Conservation (phyloP, 306 rosid genomes). For the Acacia confusa region DNA sequence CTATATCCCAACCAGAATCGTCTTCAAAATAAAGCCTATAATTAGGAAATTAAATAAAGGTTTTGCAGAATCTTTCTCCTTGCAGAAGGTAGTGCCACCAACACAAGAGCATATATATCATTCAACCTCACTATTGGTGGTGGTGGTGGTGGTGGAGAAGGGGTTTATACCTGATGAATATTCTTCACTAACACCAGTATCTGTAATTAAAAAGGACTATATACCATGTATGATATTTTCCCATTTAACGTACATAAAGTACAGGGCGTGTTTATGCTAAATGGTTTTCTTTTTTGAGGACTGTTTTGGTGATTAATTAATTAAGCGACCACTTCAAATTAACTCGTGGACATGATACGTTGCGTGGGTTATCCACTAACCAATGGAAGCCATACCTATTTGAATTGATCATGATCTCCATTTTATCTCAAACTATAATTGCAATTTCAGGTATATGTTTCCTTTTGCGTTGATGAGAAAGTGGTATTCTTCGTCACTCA, state of each 20-base stretch:
- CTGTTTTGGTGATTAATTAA: background rate
- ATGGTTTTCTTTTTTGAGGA: background rate
- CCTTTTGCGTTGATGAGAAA: background rate
- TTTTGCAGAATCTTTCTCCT: too few species aligned
- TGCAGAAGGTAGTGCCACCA: too few species aligned
- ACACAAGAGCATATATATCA: background rate
- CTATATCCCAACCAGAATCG: too few species aligned
- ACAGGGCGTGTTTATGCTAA: background rate
- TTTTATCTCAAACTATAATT: background rate
- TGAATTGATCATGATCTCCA: slow-evolving; percentile 19
- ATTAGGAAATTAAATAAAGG: too few species aligned
- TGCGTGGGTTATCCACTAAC: slow-evolving; percentile 40
- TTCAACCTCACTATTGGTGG: background rate
- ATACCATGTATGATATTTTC: background rate
- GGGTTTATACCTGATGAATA: background rate
- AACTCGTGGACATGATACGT: slow-evolving; percentile 31
- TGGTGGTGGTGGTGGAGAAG: background rate
- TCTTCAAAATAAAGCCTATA: too few species aligned
- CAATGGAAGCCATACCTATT: background rate
- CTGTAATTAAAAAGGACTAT: background rate
- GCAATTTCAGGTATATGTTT: background rate
- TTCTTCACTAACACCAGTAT: background rate
- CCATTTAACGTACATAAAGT: background rate
- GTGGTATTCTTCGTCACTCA: background rate
- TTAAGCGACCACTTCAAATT: slow-evolving; percentile 16